These are phyloP conservation scores for Shiraia sp. DNA, from an alignment of 2,329 filamentous ascomycete genomes.

Conservation along the genomic window DNA sequence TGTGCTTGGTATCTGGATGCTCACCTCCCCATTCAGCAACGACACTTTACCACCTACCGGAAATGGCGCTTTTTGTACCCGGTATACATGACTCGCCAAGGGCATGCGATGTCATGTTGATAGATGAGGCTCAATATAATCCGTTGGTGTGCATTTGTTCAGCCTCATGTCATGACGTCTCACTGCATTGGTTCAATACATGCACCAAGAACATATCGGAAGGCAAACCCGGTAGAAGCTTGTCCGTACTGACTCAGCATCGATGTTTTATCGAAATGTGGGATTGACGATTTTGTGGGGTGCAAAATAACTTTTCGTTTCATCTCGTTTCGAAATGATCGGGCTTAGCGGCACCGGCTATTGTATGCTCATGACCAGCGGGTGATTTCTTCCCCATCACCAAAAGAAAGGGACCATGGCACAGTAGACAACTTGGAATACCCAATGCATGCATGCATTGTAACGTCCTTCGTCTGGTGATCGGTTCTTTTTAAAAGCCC, in stretches of 20 bases:
- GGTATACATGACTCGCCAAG: neutral
- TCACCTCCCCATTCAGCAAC: too few relatives aligned
- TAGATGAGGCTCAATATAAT: conserved; percentile 10
- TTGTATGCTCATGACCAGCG: conserved; percentile 8
- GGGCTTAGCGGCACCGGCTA: conserved; percentile 4
- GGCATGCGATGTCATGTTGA: neutral
- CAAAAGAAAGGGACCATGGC: conserved; percentile 1
- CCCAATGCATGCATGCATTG: neutral
- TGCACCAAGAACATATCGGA: neutral
- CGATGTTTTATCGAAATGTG: neutral
- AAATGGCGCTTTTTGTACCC: conserved; percentile 9
- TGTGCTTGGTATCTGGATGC: too few relatives aligned
- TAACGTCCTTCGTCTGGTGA: neutral
- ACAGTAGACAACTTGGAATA: conserved; percentile 1
- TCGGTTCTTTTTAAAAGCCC: neutral
- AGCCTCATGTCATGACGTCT: conserved; percentile 10
- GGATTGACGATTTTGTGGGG: neutral
- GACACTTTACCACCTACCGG: conserved; percentile 1
- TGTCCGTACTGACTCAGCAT: neutral
- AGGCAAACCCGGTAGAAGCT: neutral
- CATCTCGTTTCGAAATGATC: conserved; percentile 13
- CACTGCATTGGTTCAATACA: conserved; percentile 2
- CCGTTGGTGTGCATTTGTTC: neutral
- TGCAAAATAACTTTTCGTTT: conserved; percentile 1
- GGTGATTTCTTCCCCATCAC: conserved; percentile 5